A percentile compares a stretch with the other conserved stretches of the same genome.
Conservation (phyloP, 345 rosid species). For the Eucalyptus caleyi region DNA sequence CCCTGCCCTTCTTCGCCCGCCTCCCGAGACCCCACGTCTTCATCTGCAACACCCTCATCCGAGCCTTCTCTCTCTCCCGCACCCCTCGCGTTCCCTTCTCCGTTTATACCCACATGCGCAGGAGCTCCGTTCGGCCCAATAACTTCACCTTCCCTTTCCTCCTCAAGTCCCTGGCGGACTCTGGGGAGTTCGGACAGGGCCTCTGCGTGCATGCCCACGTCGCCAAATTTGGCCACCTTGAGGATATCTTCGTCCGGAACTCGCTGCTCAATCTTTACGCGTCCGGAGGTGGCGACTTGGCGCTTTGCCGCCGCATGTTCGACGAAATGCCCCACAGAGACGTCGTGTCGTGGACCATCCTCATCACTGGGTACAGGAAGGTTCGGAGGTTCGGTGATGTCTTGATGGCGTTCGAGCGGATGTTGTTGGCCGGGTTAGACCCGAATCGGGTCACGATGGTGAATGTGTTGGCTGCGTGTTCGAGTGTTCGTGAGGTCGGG, state of each 20-base stretch:
- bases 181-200: slow-evolving; percentile 9
- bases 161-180: slow-evolving; percentile 39
- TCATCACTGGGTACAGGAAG: slow-evolving; percentile 29
- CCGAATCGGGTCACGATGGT: slow-evolving; percentile 54
- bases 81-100: slow-evolving; percentile 19
- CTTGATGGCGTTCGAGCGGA: slow-evolving; percentile 38
- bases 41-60: slow-evolving; percentile 38
- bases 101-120: slow-evolving; percentile 27
- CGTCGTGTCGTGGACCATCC: slow-evolving; percentile 46
- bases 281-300: slow-evolving; percentile 11
- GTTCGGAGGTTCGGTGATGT: slow-evolving; percentile 20
- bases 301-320: slow-evolving; percentile 24
- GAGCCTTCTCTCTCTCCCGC: slow-evolving; percentile 30
- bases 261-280: slow-evolving; percentile 26
- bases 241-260: slow-evolving; percentile 34
- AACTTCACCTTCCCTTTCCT: slow-evolving; percentile 45
- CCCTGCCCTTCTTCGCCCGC: slow-evolving; percentile 11
- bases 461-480: slow-evolving; percentile 37
- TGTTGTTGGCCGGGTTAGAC: slow-evolving; percentile 26
- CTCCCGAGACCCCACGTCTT: slow-evolving; percentile 24
- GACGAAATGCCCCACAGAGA: slow-evolving; percentile 40
- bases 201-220: slow-evolving; percentile 30
- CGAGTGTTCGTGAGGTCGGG: slow-evolving; percentile 22
- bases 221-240: slow-evolving; percentile 20
- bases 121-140: slow-evolving; percentile 13